These are phyloP conservation scores for Tetrahymena thermophila DNA, from an alignment of 73 alveolate species.

Conservation along the genomic window DNA sequence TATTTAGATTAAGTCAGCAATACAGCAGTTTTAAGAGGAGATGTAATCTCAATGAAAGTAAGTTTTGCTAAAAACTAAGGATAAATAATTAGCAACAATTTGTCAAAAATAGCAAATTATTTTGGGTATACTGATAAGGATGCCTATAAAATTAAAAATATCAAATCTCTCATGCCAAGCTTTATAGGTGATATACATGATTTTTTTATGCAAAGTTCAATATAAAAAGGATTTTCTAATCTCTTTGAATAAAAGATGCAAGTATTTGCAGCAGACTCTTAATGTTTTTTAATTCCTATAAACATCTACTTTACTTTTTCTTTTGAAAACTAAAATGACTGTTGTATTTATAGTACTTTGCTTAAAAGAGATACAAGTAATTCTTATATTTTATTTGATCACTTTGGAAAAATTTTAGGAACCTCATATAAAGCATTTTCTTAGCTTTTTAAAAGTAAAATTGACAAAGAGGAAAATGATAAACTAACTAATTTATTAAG, in stretches of 20 bases:
- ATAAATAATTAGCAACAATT: neutral
- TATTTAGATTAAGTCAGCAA: neutral
- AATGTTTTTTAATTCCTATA: neutral
- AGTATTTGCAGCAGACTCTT: neutral
- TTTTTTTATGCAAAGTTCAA: neutral
- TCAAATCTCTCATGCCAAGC: neutral
- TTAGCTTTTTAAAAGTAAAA: neutral
- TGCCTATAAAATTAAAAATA: neutral
- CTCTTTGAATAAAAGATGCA: neutral
- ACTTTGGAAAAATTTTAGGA: neutral
- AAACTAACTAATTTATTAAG: neutral
- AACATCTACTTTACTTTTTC: neutral
- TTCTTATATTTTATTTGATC: neutral
- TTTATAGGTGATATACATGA: neutral
- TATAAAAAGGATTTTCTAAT: neutral
- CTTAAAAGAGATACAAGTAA: neutral
- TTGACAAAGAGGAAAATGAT: neutral
- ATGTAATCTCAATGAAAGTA: neutral
- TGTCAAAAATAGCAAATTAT: neutral
- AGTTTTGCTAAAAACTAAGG: neutral
- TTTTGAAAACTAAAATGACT: neutral
- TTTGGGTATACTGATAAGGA: neutral
- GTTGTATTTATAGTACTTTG: neutral
- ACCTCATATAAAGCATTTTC: neutral
- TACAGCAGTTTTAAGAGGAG: neutral